Evolutionary conservation across 495 filamentous ascomycete genomes (phyloP), one percentile per base, ranked within the genome.

Genomic region (Penicillium waksmanii): DNA sequence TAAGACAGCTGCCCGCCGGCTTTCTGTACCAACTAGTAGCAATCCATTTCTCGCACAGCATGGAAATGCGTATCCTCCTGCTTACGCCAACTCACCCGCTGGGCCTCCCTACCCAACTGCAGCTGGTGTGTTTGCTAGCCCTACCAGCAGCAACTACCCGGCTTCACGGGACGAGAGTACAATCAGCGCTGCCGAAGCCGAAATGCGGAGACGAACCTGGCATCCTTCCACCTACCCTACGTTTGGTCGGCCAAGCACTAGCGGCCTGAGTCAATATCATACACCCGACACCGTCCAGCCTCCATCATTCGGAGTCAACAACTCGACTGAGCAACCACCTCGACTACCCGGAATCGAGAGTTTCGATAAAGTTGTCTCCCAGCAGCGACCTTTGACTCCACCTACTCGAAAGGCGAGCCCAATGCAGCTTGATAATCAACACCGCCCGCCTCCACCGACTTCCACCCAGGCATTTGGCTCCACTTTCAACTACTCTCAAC

Each of bases 341-440:
- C 85, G 91, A 27, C 76, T 97, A 23, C 93, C 93, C 0, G 92
- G 93, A 8, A 97, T 97, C 62, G 91, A 95, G 66, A 94, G 90
- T 36, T 96, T 96, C 61, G 92, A 93, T 67, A 86, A 89, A 49
- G 80, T 88, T 6, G 66, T 80, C 25, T 72, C 72, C 5, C 85
- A 84, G 6, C 76, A 81, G 33, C 82, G 84, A 40, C 82, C 86
- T 7, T 66, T 80, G 36, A 82, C 89, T 3, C 88, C 91, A 5
- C 82, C 87, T 3, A 79, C 83, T 9, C 84, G 86, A 31, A 79
- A 82, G 54, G 73, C 82, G 0, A 89, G 86, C 53, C 88, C 89
- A 1, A 90, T 91, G 88, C 80, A 87, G 63, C 72, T 89, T 42
- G 88, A 91, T 61, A 78, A 72, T 11, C 71, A 78, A 5, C 75